Base-by-base conservation (phyloP, 305 asterid species). In the Caryopteris hybrid region DNA sequence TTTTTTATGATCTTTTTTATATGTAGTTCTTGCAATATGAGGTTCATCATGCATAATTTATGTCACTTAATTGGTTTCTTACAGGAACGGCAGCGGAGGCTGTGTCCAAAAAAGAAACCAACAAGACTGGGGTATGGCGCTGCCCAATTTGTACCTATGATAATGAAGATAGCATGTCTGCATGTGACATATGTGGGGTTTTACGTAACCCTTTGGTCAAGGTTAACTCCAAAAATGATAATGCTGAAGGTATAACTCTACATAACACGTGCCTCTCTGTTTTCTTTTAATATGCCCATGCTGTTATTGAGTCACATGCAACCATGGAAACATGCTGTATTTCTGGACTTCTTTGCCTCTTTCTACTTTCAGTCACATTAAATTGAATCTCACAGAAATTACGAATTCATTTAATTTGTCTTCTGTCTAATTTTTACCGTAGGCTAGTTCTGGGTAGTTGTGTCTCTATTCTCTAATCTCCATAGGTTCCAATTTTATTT, bases 121-220 rank as follows among this genome's bases (percentile, higher is more conserved):
- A 38, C 60, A 76, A 43, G 68, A 66, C 61, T 50, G 85, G 76
- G 72, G 82, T 86, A 65, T 91, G 97, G 97, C 67, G 84, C 66
- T 91, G 97, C 84, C 91, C 92, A 66, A 80, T 91, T 59, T 91
- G 97, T 74, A 85, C 97, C 53, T 91, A 78, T 77, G 95, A 88
- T 74, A 91, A 91, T 77, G 93, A 84, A 77, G 90, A 86, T 46
- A 57, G 71, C 47, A 68, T 85, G 89, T 74, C 87, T 46, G 82
- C 89, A 36, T 91, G 97, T 71, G 96, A 91, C 69, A 91, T 91
- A 74, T 91, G 96, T 75, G 97, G 97, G 52, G 98, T 91, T 64
- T 81, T 94, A 56, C 88, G 96, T 48, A 84, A 87, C 78, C 98
- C 97, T 54, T 88, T 89, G 88, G 90, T 88, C 65, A 91, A 88